These are phyloP conservation scores for Protea cynaroides DNA, from an alignment of 164 flowering plant genomes.

Conservation along the genomic window DNA sequence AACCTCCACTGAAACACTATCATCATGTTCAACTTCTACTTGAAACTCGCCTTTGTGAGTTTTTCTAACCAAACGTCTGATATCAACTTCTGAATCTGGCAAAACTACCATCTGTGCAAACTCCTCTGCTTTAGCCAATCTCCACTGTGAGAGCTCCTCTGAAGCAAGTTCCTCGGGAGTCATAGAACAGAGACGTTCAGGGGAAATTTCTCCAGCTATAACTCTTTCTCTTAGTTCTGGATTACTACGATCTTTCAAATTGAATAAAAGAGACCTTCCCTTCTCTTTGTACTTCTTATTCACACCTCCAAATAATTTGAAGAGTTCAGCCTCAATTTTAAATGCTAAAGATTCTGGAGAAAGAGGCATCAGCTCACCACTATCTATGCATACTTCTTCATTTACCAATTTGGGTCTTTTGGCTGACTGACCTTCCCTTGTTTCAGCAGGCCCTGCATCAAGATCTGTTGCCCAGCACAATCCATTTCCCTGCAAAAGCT, in stretches of 20 bases:
- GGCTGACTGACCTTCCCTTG: conserved; percentile 19
- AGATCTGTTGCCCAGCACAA: conserved; percentile 79
- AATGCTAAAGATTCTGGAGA: conserved; percentile 55
- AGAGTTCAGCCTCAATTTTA: conserved; percentile 80
- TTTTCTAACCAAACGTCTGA: conserved; percentile 90
- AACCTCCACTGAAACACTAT: conserved; percentile 58
- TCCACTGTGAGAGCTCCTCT: conserved; percentile 92
- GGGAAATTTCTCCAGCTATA: conserved; percentile 75
- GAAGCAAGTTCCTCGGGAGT: conserved; percentile 99
- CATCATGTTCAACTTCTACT: conserved; percentile 75
- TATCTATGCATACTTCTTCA: conserved; percentile 11
- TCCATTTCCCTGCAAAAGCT: conserved; percentile 87
- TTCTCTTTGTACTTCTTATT: conserved; percentile 96
- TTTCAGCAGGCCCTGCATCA: conserved; percentile 24
- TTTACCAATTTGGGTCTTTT: conserved; percentile 25
- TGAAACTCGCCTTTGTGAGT: conserved; percentile 97
- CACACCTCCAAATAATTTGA: conserved; percentile 89
- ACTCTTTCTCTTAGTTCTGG: conserved; percentile 93
- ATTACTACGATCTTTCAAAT: conserved; percentile 85
- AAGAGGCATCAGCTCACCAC: conserved; percentile 6
- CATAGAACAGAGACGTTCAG: conserved; percentile 85
- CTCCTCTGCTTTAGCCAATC: conserved; percentile 97
- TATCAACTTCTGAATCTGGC: conserved; percentile 76
- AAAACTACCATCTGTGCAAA: conserved; percentile 89
- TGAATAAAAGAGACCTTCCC: conserved; percentile 90